Evolutionary conservation across 768 basidiomycete species (phyloP), one percentile per base, ranked within the genome.

Genomic region (Cubamyces lactineus): DNA sequence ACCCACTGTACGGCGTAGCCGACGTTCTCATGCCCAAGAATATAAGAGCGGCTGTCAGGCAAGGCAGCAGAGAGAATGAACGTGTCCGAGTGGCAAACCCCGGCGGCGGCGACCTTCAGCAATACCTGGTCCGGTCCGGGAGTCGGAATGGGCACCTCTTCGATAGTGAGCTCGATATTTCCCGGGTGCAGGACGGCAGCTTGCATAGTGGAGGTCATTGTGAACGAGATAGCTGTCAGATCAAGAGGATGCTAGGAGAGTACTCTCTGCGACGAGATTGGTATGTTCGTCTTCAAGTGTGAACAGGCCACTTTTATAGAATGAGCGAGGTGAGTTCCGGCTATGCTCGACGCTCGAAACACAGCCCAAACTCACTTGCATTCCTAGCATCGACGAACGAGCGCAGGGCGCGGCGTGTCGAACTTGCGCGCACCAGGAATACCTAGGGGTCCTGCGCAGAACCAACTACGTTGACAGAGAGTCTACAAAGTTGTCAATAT

Each of bases 111-210:
- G 53, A 59, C 48, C 48, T 64, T 64, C 30, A 64, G 42, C 24
- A 64, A 47, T n/a, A 64, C 63, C 19, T 64, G 41, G 17, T 55
- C 42, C 0, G 57, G 47, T 3, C 48, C 53, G 1, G 63, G 53
- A 0, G 48, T 59, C 1, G 63, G 58, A 21, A 59, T 43, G 6
- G 63, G 63, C 0, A 51, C 21, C 41, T 59, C 46, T 47, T 51
- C 48, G 23, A 56, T 23, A 74, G 77, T 28, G 78, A 80, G 21
- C 62, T 80, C 21, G 48, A 55, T 59, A 40, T 64, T n/a, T 1
- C 63, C 63, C 21, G 58, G 92, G 6, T 55, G 24, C n/a, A 42
- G 58, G 16, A 59, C 40, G 21, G 57, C 63, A 9, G 42, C 63
- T 17, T 41, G 46, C 63, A 64, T 64, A 21, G 63, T 63, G 8